Base-by-base conservation (phyloP, 2,329 filamentous ascomycete species). In the Fusarium oxysporum region DNA sequence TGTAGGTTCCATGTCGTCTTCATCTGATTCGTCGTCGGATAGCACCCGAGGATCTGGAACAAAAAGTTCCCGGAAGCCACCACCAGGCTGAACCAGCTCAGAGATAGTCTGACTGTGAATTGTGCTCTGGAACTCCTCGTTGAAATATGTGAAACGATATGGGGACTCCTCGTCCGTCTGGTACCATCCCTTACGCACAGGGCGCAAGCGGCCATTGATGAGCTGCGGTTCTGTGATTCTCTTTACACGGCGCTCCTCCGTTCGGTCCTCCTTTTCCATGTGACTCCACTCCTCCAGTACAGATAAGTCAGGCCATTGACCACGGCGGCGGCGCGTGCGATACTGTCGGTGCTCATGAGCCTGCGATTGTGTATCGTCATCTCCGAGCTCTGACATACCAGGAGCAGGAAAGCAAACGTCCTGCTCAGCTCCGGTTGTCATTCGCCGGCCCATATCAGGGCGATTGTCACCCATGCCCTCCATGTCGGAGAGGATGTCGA, bases 71-170 rank as follows among this genome's bases (percentile, higher is more conserved):
- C 88, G 88, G 80, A 99, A 99, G 47, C 89, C 93, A 68, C 92
- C 89, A 10, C 94, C 96, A 1, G 93, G 92, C 75, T 97, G 95
- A 13, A 97, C 89, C 25, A 99, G 88, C 80, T 98, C 96, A 5
- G 95, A 97, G 64, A 99, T 97, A 1, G 93, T 96, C 81, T 97
- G 94, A 68, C 95, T 96, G 82, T 99, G 96, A 70, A 99, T 97
- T 1, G 96, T 99, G 81, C 93, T 97, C 77, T 94, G 92, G 62
- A 98, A 94, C 71, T 97, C 94, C 80, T 98, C 96, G 81, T 98
- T 98, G 87, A 99, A 99, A 82, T 99, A 99, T 0, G 96, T 98
- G 81, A 98, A 99, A 32, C 96, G 90, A 81, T 97, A 98, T 0
- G 96, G 96, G 0, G 92, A 91, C 73, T 98, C 96, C 68, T 97